Conservation (phyloP, 106 monocot genomes). For the Chionographis japonica region DNA sequence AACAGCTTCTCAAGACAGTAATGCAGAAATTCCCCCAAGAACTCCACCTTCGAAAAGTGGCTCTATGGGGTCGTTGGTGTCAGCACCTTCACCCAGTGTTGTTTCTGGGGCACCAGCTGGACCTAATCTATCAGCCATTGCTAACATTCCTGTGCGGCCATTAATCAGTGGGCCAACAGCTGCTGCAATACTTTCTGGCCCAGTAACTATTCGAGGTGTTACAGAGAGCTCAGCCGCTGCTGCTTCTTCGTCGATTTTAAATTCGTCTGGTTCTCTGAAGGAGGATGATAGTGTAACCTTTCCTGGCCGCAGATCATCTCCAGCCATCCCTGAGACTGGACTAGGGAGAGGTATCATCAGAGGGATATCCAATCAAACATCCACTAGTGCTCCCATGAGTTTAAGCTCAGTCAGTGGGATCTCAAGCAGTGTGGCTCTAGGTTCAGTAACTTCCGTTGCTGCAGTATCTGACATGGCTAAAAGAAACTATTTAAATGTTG, state of each 20-base stretch:
- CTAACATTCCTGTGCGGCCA: slow-evolving; percentile 29
- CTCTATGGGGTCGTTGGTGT: slow-evolving; percentile 18
- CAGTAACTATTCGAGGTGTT: slow-evolving; percentile 27
- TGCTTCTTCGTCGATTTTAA: slow-evolving; percentile 29
- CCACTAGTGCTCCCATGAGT: slow-evolving; percentile 35
- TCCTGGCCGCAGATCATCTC: slow-evolving; percentile 59
- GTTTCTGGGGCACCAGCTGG: slow-evolving; percentile 16
- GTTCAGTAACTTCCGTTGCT: slow-evolving; percentile 37
- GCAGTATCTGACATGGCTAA: slow-evolving; percentile 47
- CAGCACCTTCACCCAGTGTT: slow-evolving; percentile 24
- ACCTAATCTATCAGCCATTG: slow-evolving; percentile 20
- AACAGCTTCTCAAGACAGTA: slow-evolving; percentile 54
- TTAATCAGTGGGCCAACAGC: slow-evolving; percentile 31
- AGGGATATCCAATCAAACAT: slow-evolving; percentile 43
- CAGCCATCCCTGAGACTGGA: slow-evolving; percentile 62
- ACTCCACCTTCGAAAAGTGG: slow-evolving; percentile 54
- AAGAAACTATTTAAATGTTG: slow-evolving; percentile 46
- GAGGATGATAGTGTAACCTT: slow-evolving; percentile 65
- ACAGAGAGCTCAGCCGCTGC: slow-evolving; percentile 36
- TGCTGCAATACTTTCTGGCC: slow-evolving; percentile 40
- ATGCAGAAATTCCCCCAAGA: slow-evolving; percentile 34
- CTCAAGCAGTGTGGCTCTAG: slow-evolving; percentile 29
- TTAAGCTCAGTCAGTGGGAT: slow-evolving; percentile 43
- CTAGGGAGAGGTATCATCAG: slow-evolving; percentile 48
- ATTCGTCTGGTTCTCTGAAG: slow-evolving; percentile 38